Evolutionary conservation across 192 early-diverging fungal species (phyloP), one percentile per base, ranked within the genome.

Genomic region (Coemansia sp.): DNA sequence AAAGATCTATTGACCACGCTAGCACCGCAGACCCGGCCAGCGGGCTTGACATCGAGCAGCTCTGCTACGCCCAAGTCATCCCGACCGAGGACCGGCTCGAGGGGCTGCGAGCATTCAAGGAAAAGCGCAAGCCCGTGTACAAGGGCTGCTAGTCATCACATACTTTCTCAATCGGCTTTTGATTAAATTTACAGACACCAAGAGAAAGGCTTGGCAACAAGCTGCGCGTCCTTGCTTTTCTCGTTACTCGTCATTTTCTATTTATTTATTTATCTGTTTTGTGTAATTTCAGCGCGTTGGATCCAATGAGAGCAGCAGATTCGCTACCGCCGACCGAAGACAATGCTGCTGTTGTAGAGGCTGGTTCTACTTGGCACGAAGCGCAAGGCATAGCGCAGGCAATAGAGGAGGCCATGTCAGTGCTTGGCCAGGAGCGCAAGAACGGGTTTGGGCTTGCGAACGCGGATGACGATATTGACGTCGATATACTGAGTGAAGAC

Each of bases 61-160:
- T 90, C 32, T 99, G 94, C 77, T 99, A 99, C 65, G 95, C 91
- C 0, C 92, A 95, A 66, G 90, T 98, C 14, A 94, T 99, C 69
- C 95, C 93, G 0, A 95, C 97, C 2, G 87, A 95, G 64, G 97
- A 99, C 84, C 82, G 97, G 43, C 65, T 97, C 49, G 97, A 99
- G 81, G 96, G 94, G 65, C 65, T 88, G 69, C 74, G 75, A 27
- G 85, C 80, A 7, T 94, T 95, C 80, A 89, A 86, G 60, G 94
- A 94, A 70, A 95, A 95, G 89, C 88, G 94, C 58, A 84, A 82
- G 63, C 94, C 94, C 5, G 70, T 86, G 14, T 95, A 93, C 87
- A 91, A 88, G 69, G 93, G 93, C 40, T 70, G 84, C 41, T 92
- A 88, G n/a, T n/a, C n/a, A n/a, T n/a, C n/a, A n/a, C n/a, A n/a